phyloP scores from a whole-genome alignment of 352 stramenopile genomes.

The Globisporangium solare region DNA sequence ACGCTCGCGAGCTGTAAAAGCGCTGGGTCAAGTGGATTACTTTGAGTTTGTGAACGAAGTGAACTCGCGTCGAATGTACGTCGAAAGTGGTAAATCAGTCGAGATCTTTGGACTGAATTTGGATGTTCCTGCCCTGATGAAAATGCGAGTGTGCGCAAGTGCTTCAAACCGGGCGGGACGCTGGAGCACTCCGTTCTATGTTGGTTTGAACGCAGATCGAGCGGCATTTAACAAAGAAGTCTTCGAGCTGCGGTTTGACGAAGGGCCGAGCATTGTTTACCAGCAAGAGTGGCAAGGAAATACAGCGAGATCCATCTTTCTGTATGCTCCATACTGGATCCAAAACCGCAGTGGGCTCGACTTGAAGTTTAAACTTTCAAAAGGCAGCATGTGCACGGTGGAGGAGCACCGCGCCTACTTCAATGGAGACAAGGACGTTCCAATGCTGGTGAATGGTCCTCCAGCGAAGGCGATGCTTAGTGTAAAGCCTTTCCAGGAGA shows the following conservation, averaged over 20 bases:
- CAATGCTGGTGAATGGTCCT: constrained; percentile 57
- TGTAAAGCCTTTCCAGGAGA: constrained; percentile 70
- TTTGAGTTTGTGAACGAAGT: constrained; percentile 76
- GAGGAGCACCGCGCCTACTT: constrained; percentile 77
- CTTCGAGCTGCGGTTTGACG: constrained; percentile 61
- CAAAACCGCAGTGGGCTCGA: constrained; percentile 82
- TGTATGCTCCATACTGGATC: constrained; percentile 83
- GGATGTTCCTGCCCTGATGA: constrained; percentile 67
- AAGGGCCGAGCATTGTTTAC: constrained; percentile 59
- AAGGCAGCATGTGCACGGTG: constrained; percentile 48
- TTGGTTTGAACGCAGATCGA: constrained; percentile 48
- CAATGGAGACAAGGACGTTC: constrained; percentile 50
- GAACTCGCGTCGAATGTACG: constrained; percentile 63
- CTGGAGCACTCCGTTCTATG: constrained; percentile 63
- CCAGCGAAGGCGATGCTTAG: constrained; percentile 60
- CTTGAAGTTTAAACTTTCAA: constrained; percentile 54
- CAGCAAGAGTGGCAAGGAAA: constrained; percentile 66
- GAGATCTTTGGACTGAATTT: constrained; percentile 80
- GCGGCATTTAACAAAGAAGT: constrained; percentile 41
- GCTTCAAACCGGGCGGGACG: constrained; percentile 34
- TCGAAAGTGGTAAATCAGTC: constrained; percentile 77
- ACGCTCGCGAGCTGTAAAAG: constrained; percentile 38
- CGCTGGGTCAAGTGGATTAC: constrained; percentile 50
- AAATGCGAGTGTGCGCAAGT: constrained; percentile 61
- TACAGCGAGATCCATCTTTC: constrained; percentile 46